Conservation (phyloP, 2,329 filamentous ascomycete species). For the Colletotrichum sp. region DNA sequence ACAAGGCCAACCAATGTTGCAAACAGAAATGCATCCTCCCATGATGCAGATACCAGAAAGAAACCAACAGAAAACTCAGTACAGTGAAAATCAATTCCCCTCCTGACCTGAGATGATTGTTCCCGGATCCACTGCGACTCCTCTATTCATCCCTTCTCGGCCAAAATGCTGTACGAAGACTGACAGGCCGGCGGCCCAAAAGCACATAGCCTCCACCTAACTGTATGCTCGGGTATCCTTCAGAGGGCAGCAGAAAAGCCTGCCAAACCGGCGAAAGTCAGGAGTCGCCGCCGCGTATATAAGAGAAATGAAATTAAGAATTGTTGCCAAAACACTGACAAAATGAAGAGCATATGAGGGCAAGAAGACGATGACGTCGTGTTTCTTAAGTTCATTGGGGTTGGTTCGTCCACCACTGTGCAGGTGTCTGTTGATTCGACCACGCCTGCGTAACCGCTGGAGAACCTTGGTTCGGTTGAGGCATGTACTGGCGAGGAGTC, state of each 20-base stretch:
- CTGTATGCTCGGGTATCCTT: slow-evolving; percentile 41
- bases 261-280: slow-evolving; percentile 17
- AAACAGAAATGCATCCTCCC: slow-evolving; percentile 5
- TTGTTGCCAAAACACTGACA: slow-evolving; percentile 6
- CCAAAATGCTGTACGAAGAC: slow-evolving; percentile 37
- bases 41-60: background rate
- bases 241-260: slow-evolving; percentile 14
- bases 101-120: slow-evolving; percentile 4
- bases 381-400: slow-evolving; percentile 31
- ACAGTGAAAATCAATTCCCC: background rate
- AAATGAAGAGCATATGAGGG: background rate
- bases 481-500: slow-evolving; percentile 71
- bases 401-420: slow-evolving; percentile 60
- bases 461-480: slow-evolving; percentile 58
- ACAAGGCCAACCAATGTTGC: background rate
- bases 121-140: slow-evolving; percentile 32
- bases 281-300: slow-evolving; percentile 18
- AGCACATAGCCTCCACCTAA: slow-evolving; percentile 39
- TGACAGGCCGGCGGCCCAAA: slow-evolving; percentile 33
- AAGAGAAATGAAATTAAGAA: slow-evolving; percentile 8
- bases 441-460: slow-evolving; percentile 58
- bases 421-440: slow-evolving; percentile 66
- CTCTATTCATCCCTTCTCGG: slow-evolving; percentile 39
- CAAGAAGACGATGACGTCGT: background rate
- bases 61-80: slow-evolving; percentile 11